Conservation (phyloP, 345 rosid genomes). For the Abelmoschus esculentus region DNA sequence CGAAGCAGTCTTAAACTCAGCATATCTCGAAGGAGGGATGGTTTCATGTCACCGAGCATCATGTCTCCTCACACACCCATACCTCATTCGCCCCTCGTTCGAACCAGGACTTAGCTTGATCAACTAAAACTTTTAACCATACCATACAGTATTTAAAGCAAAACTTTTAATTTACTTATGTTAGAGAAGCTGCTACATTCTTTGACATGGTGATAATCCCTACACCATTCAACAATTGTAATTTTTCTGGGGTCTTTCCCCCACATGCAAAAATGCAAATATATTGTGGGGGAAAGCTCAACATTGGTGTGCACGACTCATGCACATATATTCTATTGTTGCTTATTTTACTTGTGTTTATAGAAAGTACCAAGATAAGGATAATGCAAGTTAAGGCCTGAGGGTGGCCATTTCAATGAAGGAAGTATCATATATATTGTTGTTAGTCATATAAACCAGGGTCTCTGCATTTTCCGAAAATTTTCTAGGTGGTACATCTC, state of each 20-base stretch:
- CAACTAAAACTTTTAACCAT: neutral
- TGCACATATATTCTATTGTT: neutral
- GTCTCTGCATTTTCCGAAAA: no score
- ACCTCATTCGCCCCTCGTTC: conserved; percentile 69
- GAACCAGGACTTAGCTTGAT: conserved; percentile 39
- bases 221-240: neutral
- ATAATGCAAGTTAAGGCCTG: no score
- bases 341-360: neutral
- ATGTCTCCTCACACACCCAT: conserved; percentile 71
- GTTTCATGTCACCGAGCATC: conserved; percentile 27
- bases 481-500: neutral
- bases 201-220: neutral
- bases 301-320: neutral
- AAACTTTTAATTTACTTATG: neutral
- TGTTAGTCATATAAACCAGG: no score
- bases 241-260: neutral
- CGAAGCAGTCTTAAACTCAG: conserved; percentile 61
- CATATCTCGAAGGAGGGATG: conserved; percentile 47
- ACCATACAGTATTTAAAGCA: neutral
- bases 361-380: no score
- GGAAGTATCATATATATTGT: neutral
- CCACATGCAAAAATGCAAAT: neutral
- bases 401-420: neutral
- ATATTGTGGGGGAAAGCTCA: neutral
- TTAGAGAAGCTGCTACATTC: no score